Conservation (phyloP, 805 yeast species). For the Zygoascus flipseniorum region DNA sequence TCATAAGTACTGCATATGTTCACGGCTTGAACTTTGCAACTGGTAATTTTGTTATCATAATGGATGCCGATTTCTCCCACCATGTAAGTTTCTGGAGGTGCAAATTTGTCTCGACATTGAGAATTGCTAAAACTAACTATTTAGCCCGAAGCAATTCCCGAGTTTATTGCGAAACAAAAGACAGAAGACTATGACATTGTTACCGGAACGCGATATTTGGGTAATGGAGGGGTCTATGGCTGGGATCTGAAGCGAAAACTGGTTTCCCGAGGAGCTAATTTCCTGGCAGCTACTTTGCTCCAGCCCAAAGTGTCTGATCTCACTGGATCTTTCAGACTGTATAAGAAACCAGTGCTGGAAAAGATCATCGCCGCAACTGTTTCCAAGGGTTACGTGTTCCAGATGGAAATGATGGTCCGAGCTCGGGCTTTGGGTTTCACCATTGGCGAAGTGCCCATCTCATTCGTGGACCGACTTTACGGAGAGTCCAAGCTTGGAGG, state of each 20-base stretch:
- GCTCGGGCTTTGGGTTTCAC: constrained; percentile 66
- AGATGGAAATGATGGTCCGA: constrained; percentile 83
- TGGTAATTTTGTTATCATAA: constrained; percentile 68
- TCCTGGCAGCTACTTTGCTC: constrained; percentile 60
- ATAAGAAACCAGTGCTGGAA: constrained; percentile 60
- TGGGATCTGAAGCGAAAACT: constrained; percentile 77
- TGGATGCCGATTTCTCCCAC: constrained; percentile 82
- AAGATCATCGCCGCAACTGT: constrained; percentile 58
- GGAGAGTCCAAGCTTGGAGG: constrained; percentile 78
- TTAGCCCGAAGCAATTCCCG: constrained; percentile 63
- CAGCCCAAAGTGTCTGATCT: constrained; percentile 67
- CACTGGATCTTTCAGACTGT: constrained; percentile 70
- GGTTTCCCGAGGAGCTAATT: constrained; percentile 73
- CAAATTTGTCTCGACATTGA: constrained; percentile 8
- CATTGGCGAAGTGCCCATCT: constrained; percentile 72
- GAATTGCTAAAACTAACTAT: not conserved
- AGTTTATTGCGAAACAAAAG: constrained; percentile 57
- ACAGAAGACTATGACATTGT: constrained; percentile 33
- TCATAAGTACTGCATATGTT: constrained; percentile 54
- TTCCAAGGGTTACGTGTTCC: constrained; percentile 76
- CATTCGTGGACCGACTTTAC: constrained; percentile 69
- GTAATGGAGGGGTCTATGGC: constrained; percentile 76
- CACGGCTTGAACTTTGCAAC: constrained; percentile 65
- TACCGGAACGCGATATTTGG: constrained; percentile 61
- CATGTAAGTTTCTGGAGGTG: constrained; percentile 28